A percentile compares a stretch with the other conserved stretches of the same genome.
Evolutionary conservation across 345 rosid species (phyloP).

Genomic region (Bruguiera gymnorhiza): DNA sequence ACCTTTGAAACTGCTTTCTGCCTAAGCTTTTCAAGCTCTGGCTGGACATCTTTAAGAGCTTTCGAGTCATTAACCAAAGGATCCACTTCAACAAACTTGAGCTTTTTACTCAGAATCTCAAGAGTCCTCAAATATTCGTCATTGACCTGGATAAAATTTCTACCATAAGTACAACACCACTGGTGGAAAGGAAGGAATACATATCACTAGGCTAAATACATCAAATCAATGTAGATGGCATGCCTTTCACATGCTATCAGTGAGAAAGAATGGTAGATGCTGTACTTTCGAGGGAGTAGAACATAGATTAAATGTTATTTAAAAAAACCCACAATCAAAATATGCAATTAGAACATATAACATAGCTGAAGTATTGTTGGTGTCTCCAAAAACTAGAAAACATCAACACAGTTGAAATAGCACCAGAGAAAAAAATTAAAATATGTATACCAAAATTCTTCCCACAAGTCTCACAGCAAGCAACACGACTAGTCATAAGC

Average conservation of each 20-base stretch:
- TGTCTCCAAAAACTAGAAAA: too few species aligned
- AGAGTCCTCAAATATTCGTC: conserved; percentile 89
- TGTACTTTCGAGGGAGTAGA: too few species aligned
- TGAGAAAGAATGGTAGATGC: too few species aligned
- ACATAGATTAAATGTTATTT: too few species aligned
- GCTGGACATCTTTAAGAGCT: conserved; percentile 93
- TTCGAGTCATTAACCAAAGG: conserved; percentile 71
- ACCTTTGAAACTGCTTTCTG: conserved; percentile 98
- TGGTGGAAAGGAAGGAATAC: conserved; percentile 2
- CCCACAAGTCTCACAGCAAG: background rate
- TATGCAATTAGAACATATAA: too few species aligned
- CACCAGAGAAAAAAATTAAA: too few species aligned
- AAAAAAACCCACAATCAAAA: too few species aligned
- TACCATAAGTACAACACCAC: conserved; percentile 21
- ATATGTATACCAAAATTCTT: background rate
- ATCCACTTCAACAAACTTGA: conserved; percentile 80
- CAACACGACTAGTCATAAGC: background rate
- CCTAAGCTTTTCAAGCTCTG: conserved; percentile 94
- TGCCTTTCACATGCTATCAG: background rate
- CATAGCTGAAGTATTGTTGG: too few species aligned
- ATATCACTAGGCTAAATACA: conserved; percentile 4
- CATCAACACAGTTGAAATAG: too few species aligned
- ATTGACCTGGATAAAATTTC: conserved; percentile 61
- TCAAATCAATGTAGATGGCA: background rate
- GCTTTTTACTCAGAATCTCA: conserved; percentile 87